Evolutionary conservation across 2,329 filamentous ascomycete genomes (phyloP).

Genomic region (Trichoderma aggressivum): DNA sequence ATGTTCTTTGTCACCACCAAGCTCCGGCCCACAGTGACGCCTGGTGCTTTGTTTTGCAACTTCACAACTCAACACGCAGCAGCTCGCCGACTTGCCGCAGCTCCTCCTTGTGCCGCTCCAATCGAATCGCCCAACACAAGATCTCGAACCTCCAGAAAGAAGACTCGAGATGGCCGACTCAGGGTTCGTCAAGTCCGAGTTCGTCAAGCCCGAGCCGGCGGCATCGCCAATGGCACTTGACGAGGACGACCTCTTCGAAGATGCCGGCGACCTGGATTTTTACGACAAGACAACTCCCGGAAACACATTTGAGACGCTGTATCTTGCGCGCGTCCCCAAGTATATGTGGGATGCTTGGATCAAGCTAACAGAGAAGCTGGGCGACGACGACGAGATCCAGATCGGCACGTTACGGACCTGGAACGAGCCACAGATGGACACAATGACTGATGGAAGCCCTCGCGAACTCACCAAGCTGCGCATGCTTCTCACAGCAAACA

Average conservation of each 20-base stretch:
- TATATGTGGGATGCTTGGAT: constrained; percentile 79
- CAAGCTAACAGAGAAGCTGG: constrained; percentile 52
- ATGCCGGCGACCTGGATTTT: constrained; percentile 56
- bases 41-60: neutral
- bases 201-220: constrained; percentile 39
- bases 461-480: constrained; percentile 40
- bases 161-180: constrained; percentile 32
- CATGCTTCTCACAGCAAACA: constrained; percentile 65
- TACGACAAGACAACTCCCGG: constrained; percentile 43
- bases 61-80: neutral
- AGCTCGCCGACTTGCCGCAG: neutral
- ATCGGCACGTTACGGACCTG: constrained; percentile 70
- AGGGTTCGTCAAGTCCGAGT: constrained; percentile 42
- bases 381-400: constrained; percentile 77
- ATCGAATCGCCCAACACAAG: neutral
- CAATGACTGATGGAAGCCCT: constrained; percentile 42
- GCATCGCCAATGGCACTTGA: constrained; percentile 43
- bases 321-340: constrained; percentile 74
- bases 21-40: constrained; percentile 7
- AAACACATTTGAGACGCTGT: constrained; percentile 48
- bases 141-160: neutral
- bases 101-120: neutral
- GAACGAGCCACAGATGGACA: constrained; percentile 52
- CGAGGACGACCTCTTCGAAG: constrained; percentile 67
- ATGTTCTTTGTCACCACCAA: neutral